Conservation (phyloP, 306 rosid species). For the Datisca glomerata region DNA sequence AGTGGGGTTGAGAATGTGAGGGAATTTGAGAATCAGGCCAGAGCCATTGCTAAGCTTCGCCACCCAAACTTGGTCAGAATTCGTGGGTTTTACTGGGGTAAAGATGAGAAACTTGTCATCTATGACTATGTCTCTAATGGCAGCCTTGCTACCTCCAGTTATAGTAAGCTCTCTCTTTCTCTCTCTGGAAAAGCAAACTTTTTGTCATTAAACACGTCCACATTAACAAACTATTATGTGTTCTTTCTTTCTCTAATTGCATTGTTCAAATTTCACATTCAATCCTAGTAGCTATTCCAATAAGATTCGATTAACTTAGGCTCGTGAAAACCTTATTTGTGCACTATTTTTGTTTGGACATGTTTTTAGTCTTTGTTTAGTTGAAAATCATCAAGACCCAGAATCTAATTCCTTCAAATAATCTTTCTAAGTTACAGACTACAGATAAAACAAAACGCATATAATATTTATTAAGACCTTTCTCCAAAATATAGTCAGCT, state of each 20-base stretch:
- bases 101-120: slow-evolving; percentile 74
- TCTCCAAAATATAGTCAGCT: too few species aligned
- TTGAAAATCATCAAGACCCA: too few species aligned
- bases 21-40: slow-evolving; percentile 66
- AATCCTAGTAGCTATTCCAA: too few species aligned
- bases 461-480: too few species aligned
- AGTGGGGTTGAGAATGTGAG: slow-evolving; percentile 42
- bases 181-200: slow-evolving; percentile 4
- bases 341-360: not conserved
- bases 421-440: too few species aligned
- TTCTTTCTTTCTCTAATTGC: too few species aligned
- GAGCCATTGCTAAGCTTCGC: slow-evolving; percentile 48
- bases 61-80: slow-evolving; percentile 65
- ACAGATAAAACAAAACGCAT: too few species aligned
- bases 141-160: slow-evolving; percentile 34
- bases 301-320: not conserved
- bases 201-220: not conserved
- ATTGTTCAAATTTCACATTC: too few species aligned
- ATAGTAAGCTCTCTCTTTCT: slow-evolving; percentile 35
- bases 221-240: too few species aligned
- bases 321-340: slow-evolving; percentile 6
- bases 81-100: slow-evolving; percentile 74
- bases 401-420: too few species aligned
- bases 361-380: not conserved
- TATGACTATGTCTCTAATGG: slow-evolving; percentile 66